A percentile compares a stretch with the other conserved stretches of the same genome.
These are phyloP conservation scores for Parsonsia alboflavescens DNA, from an alignment of 257 asterid genomes.

Conservation along the genomic window DNA sequence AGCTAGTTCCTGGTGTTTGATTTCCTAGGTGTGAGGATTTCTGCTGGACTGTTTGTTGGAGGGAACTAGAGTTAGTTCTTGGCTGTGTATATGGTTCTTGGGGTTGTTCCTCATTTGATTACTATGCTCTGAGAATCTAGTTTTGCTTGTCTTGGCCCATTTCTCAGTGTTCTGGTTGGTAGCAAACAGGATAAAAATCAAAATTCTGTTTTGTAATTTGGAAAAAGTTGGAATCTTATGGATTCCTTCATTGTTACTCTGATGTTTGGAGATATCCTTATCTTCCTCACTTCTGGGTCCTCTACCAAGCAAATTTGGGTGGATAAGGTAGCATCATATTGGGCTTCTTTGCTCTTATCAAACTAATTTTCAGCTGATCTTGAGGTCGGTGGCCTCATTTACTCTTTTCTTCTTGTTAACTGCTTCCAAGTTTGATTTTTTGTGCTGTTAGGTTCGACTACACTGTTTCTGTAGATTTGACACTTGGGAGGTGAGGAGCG, in stretches of 20 bases:
- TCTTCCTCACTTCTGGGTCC: conserved; percentile 33
- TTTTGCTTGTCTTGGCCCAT: conserved; percentile 38
- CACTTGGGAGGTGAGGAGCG: conserved; percentile 10
- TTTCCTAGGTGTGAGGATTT: conserved; percentile 15
- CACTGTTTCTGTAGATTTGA: conserved; percentile 19
- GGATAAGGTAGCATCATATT: conserved; percentile 46
- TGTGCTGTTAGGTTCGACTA: conserved; percentile 13
- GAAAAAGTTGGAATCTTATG: conserved; percentile 33
- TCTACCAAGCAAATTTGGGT: conserved; percentile 31
- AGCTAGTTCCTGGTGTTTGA: conserved; percentile 21
- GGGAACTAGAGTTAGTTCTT: conserved; percentile 8
- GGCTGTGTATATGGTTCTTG: neutral
- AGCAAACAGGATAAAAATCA: conserved; percentile 36
- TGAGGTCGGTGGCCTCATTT: conserved; percentile 17
- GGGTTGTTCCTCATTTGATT: conserved; percentile 31
- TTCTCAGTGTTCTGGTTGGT: conserved; percentile 42
- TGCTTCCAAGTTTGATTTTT: conserved; percentile 22
- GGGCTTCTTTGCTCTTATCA: conserved; percentile 16
- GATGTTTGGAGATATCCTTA: conserved; percentile 24
- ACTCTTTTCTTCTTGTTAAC: conserved; percentile 6
- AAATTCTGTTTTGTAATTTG: conserved; percentile 19
- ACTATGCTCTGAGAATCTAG: conserved; percentile 35
- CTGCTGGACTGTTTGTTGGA: conserved; percentile 26
- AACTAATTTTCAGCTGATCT: conserved; percentile 15
- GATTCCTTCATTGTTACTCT: conserved; percentile 27